These are phyloP conservation scores for Acer saccharum DNA, from an alignment of 345 rosid species.

Conservation along the genomic window DNA sequence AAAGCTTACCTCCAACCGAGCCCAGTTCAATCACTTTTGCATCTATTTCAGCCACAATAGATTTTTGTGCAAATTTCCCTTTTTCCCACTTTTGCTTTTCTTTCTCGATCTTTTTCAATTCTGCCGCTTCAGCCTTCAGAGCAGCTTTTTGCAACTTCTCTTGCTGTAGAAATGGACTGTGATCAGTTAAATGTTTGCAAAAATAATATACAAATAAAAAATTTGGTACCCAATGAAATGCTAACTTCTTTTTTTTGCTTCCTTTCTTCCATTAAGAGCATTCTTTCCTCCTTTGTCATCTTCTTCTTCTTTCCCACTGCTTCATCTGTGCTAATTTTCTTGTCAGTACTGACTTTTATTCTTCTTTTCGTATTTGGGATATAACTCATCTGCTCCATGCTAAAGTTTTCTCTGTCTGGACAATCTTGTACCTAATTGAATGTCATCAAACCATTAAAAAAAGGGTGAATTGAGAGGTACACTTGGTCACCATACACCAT, in stretches of 20 bases:
- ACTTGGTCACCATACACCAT: no score
- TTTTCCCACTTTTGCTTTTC: conserved; percentile 87
- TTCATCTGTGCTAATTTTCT: conserved; percentile 36
- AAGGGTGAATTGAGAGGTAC: no score
- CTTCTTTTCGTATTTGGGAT: conserved; percentile 26
- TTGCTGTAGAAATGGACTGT: conserved; percentile 52
- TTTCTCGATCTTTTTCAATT: conserved; percentile 67
- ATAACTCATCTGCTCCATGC: conserved; percentile 40
- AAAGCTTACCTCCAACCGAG: conserved; percentile 70
- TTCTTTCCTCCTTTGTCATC: conserved; percentile 56
- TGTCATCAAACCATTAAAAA: conserved; percentile 13
- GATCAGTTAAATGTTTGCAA: conserved; percentile 13
- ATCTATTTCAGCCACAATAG: conserved; percentile 82
- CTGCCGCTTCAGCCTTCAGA: conserved; percentile 83
- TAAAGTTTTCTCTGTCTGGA: conserved; percentile 53
- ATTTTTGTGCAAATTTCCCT: conserved; percentile 82
- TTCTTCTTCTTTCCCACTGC: conserved; percentile 45
- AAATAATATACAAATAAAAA: conserved; percentile 7
- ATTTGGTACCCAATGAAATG: conserved; percentile 9
- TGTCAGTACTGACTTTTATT: conserved; percentile 26
- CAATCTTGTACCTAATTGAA: conserved; percentile 52
- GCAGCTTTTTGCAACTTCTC: conserved; percentile 79
- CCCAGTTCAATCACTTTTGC: conserved; percentile 81
- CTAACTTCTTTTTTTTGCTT: conserved; percentile 76
- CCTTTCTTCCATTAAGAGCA: conserved; percentile 63